Evolutionary conservation across 768 basidiomycete genomes (phyloP), one percentile per base, ranked within the genome.

Genomic region (Cubamyces sp.): DNA sequence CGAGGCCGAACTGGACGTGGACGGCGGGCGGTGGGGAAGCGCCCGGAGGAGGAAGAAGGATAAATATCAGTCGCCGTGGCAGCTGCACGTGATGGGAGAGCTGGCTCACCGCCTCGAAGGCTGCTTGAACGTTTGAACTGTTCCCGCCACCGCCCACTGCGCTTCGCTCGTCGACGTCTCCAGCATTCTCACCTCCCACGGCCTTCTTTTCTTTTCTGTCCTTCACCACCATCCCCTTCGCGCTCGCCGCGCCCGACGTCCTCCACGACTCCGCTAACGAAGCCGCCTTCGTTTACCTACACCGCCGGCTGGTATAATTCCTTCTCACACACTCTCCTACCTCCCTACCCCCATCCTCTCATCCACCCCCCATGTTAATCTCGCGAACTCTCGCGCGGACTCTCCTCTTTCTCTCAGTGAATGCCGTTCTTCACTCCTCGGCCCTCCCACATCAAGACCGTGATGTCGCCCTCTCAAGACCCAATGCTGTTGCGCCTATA

Each of bases 371-470:
- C 19, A 70, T 48, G 59, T 62, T 57, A 48, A 63, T 57, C 64
- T 67, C 64, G 61, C 68, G 71, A 59, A 63, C 64, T 46, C 46
- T 65, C 57, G 61, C 54, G 26, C 66, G 62, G 41, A 65, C 64
- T 54, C 65, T 78, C 30, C 52, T 76, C 28, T 51, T 79, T 23
- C 67, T 73, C 30, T 50, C 70, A 6, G 66, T 72, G 25, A 71
- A 71, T 34, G 70, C 68, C 45, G 41, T 73, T 42, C 58, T 76
- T 16, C 62, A 73, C 54, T 71, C 68, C 40, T 64, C 66, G 16
- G 54, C 68, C 48, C 70, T 66, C 46, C 73, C 64, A 59, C 72
- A 40, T 25, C 48, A 66, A 28, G 62, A 68, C 39, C 62, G 26
- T 28, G 63, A 45, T 16, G 34, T 60, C 47, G 58, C 47, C 12